A percentile compares a stretch with the other conserved stretches of the same genome.
Conservation (phyloP, 495 filamentous ascomycete species). For the Chaetomidium leptoderma region DNA sequence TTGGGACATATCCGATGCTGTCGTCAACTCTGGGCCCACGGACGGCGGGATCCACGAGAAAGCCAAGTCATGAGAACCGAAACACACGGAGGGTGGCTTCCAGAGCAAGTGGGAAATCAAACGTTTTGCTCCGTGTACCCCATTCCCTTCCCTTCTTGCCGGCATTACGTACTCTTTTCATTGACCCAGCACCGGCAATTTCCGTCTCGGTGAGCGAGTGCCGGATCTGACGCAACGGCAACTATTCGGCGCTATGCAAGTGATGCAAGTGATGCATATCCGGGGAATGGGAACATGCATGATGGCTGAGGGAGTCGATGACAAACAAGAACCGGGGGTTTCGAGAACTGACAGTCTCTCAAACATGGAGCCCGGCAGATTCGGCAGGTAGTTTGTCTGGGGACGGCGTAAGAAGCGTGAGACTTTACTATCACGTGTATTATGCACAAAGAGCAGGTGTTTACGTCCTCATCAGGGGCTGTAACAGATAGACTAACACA, state of each 20-base stretch:
- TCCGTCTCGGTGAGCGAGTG: background rate
- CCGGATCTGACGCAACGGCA: background rate
- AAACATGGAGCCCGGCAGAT: background rate
- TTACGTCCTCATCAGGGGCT: background rate
- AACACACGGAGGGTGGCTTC: background rate
- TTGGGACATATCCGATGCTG: background rate
- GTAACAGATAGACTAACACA: background rate
- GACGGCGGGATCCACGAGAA: too few relatives aligned
- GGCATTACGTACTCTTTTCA: background rate
- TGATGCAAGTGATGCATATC: background rate
- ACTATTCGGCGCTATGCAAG: background rate
- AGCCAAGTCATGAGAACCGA: background rate
- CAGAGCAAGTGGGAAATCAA: too few relatives aligned
- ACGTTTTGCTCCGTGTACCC: background rate
- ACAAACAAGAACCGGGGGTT: background rate
- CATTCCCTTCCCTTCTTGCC: background rate
- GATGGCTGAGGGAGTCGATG: background rate
- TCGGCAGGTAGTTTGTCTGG: background rate
- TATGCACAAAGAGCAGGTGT: background rate
- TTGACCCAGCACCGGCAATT: background rate
- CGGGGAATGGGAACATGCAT: background rate
- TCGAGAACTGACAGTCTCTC: background rate
- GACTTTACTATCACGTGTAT: background rate
- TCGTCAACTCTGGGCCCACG: too few relatives aligned
- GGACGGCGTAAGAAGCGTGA: background rate